These are phyloP conservation scores for Tuber brumale DNA, from an alignment of 495 filamentous ascomycete genomes.

Conservation along the genomic window DNA sequence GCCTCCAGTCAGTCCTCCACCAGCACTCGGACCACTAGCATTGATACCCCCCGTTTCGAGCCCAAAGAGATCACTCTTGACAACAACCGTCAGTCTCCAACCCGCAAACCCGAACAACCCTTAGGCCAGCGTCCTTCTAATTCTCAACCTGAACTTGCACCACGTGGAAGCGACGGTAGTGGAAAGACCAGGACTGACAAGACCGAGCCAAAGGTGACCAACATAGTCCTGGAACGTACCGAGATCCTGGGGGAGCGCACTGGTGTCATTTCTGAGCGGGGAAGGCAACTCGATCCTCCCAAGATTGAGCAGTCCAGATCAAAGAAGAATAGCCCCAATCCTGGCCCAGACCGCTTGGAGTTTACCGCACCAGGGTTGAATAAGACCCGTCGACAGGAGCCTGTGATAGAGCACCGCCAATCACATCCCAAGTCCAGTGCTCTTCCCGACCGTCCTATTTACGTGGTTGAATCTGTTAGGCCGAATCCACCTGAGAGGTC, in stretches of 20 bases:
- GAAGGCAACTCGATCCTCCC: slow-evolving; percentile 28
- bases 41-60: slow-evolving; percentile 39
- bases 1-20: slow-evolving; percentile 38
- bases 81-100: slow-evolving; percentile 25
- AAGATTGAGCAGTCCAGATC: slow-evolving; percentile 23
- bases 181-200: slow-evolving; percentile 34
- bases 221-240: slow-evolving; percentile 29
- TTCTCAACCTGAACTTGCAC: slow-evolving; percentile 27
- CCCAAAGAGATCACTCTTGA: slow-evolving; percentile 27
- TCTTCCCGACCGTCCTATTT: slow-evolving; percentile 35
- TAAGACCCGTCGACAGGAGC: slow-evolving; percentile 22
- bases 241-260: slow-evolving; percentile 30
- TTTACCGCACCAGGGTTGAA: slow-evolving; percentile 10
- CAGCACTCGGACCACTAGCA: slow-evolving; percentile 38
- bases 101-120: slow-evolving; percentile 18
- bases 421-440: slow-evolving; percentile 16
- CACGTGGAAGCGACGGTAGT: slow-evolving; percentile 32
- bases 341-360: slow-evolving; percentile 28
- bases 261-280: slow-evolving; percentile 14
- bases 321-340: slow-evolving; percentile 31
- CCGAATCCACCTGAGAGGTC: slow-evolving; percentile 26
- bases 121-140: slow-evolving; percentile 21
- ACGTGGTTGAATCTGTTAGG: slow-evolving; percentile 38
- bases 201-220: slow-evolving; percentile 24
- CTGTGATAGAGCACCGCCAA: slow-evolving; percentile 12